Evolutionary conservation across 345 rosid species (phyloP), one percentile per base, ranked within the genome.

Genomic region (Camelina sativa): DNA sequence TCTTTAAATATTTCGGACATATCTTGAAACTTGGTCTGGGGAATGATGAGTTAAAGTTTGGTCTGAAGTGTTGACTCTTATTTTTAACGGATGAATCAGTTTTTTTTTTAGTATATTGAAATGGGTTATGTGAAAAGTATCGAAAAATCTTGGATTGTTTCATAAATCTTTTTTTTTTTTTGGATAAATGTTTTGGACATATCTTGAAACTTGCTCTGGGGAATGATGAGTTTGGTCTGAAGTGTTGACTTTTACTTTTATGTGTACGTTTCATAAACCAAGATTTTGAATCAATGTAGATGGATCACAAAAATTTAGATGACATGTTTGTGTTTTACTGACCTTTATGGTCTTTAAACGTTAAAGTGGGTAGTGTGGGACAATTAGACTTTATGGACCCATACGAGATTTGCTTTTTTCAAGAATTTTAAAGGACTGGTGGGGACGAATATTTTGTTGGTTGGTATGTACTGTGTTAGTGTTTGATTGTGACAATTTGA

Each of bases 171-270:
- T 41, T 0, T 13, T 22, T 22, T 32, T 1, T 28, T 58, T 13
- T 41, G 13, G 3, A 41, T 41, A 23, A 41, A 62, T 22, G 4
- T 20, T 22, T 44, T 5, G 44, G 20, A 25, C 15, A 44, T 43
- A 41, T 4, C 38, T 44, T 44, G 53, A 63, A 63, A 44, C 38
- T 25, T 25, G 23, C 17, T 43, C 2, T 20, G 11, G 35, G 72
- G 12, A 66, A 66, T 44, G 48, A 69, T 62, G 64, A 48, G 65
- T 52, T 48, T 68, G 41, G 72, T 72, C 41, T 52, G 1, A 0
- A 43, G 0, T 64, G 46, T 20, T 73, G 71, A 67, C 62, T 60
- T 65, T 54, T 67, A 23, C 50, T 48, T 65, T 54, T 75, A 35
- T 68, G 34, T 75, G 74, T 2, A 74, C 72, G 78, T 66, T 64